Conservation (phyloP, 2,329 filamentous ascomycete genomes). For the Aspergillus texensis region DNA sequence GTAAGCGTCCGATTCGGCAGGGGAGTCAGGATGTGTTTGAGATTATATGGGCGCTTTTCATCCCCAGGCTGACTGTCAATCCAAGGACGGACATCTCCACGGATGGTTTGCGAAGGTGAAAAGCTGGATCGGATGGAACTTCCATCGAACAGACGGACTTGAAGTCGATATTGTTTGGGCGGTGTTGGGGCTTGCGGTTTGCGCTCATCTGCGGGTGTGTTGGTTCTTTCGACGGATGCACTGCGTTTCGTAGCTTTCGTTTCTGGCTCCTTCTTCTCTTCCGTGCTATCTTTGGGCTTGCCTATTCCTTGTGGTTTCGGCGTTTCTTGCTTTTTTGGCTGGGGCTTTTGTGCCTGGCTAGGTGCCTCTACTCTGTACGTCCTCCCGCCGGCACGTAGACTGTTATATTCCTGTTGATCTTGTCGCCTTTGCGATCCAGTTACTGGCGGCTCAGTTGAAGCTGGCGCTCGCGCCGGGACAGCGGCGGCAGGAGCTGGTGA, state of each 20-base stretch:
- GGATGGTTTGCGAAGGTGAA: slow-evolving; percentile 63
- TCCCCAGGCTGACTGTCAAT: slow-evolving; percentile 66
- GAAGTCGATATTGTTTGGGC: slow-evolving; percentile 60
- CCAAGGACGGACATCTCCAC: slow-evolving; percentile 72
- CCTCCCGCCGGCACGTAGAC: slow-evolving; percentile 5
- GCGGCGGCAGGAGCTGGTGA: neutral
- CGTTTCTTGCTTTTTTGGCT: slow-evolving; percentile 55
- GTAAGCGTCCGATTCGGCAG: slow-evolving; percentile 74
- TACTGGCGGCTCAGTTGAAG: slow-evolving; percentile 8
- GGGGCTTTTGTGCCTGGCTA: slow-evolving; percentile 56
- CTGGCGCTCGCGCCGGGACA: slow-evolving; percentile 20
- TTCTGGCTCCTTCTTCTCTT: neutral
- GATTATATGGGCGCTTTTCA: slow-evolving; percentile 69
- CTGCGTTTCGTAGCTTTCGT: slow-evolving; percentile 31
- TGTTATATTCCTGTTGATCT: neutral
- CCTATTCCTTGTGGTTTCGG: neutral
- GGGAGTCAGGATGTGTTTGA: slow-evolving; percentile 82
- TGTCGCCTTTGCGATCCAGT: neutral
- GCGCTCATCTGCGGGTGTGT: slow-evolving; percentile 13
- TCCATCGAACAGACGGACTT: slow-evolving; percentile 83
- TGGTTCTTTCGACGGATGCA: slow-evolving; percentile 12
- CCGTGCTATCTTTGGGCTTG: neutral
- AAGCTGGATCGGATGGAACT: slow-evolving; percentile 76
- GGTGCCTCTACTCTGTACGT: neutral
- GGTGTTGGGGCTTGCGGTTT: slow-evolving; percentile 22